phyloP scores from a whole-genome alignment of 768 basidiomycete species.

The Tulasnella sp. region DNA sequence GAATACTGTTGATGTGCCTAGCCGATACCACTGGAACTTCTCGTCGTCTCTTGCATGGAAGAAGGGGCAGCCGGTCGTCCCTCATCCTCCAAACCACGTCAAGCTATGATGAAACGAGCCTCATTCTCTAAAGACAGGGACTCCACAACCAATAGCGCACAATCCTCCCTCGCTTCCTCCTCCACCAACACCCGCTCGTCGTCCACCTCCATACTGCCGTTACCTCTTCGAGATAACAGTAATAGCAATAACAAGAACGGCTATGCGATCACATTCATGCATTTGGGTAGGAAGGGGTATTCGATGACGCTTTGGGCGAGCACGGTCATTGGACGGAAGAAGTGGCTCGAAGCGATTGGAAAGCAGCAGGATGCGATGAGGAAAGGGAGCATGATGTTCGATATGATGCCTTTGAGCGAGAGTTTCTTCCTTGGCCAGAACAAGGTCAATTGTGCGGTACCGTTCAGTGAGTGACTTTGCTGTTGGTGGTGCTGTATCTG shows the following conservation, averaged over 20 bases:
- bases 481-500: neutral
- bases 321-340: constrained; percentile 72
- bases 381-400: constrained; percentile 79
- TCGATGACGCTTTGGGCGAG: constrained; percentile 85
- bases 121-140: constrained; percentile 10
- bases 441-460: constrained; percentile 86
- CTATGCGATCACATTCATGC: constrained; percentile 85
- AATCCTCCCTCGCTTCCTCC: neutral
- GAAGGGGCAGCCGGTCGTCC: constrained; percentile 40
- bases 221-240: neutral
- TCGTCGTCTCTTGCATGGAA: constrained; percentile 70
- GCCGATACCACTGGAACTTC: constrained; percentile 94
- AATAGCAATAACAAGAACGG: constrained; percentile 56
- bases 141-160: neutral
- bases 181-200: constrained; percentile 4
- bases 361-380: constrained; percentile 81
- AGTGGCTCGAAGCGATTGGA: constrained; percentile 87
- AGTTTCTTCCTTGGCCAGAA: constrained; percentile 79
- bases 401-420: constrained; percentile 73
- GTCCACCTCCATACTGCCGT: neutral
- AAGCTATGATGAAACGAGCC: constrained; percentile 36
- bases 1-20: constrained; percentile 26
- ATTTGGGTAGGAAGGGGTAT: constrained; percentile 88
- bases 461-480: constrained; percentile 53
- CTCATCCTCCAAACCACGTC: constrained; percentile 24